Evolutionary conservation across 148 eudicot genomes (phyloP).

Genomic region (Beta vulgaris): DNA sequence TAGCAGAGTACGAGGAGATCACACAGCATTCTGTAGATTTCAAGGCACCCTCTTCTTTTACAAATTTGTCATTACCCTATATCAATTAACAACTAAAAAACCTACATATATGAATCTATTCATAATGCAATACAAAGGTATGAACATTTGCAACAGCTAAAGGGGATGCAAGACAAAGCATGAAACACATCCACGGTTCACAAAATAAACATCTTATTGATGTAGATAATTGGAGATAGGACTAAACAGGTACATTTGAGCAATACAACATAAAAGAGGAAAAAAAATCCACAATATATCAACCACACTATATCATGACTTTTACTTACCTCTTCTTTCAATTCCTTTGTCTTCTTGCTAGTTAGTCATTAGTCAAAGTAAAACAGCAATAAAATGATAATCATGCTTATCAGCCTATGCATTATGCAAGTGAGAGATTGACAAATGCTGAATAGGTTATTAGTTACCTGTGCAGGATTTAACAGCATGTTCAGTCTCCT

Average conservation of each 20-base stretch:
- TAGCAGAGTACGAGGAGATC: background rate
- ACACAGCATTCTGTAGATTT: background rate
- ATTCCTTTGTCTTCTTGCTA: background rate
- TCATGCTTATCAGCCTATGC: too few species aligned
- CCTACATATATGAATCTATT: too few species aligned
- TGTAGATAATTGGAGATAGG: background rate
- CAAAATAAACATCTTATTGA: background rate
- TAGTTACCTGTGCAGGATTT: slow-evolving; percentile 77
- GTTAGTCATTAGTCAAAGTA: background rate
- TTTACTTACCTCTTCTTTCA: background rate
- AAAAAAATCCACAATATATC: background rate
- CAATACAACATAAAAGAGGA: background rate
- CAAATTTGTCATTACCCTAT: background rate
- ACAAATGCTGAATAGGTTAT: background rate
- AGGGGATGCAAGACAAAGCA: background rate
- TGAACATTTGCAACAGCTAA: background rate
- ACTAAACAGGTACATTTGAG: background rate
- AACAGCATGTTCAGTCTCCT: slow-evolving; percentile 75
- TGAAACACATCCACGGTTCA: background rate
- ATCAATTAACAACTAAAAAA: too few species aligned
- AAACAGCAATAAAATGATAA: background rate
- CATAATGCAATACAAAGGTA: background rate
- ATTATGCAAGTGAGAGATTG: background rate
- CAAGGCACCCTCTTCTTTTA: background rate
- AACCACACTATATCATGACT: background rate